Evolutionary conservation across 345 rosid genomes (phyloP).

Genomic region (Garcia nutans): DNA sequence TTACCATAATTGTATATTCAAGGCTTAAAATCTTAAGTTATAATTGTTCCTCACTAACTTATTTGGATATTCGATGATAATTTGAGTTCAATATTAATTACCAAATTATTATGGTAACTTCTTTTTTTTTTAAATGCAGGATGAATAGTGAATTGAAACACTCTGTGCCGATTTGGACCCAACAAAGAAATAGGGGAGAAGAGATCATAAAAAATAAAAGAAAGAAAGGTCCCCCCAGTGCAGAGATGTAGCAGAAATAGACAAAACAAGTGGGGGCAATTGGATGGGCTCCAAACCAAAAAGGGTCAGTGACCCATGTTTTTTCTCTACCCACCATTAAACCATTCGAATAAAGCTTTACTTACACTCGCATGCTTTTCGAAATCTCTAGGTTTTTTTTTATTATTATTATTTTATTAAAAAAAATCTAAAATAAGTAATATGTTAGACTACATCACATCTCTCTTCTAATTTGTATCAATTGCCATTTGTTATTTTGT

Average conservation of each 20-base stretch:
- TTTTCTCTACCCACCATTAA: conserved; percentile 33
- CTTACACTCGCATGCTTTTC: conserved; percentile 19
- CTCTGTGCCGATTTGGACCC: background rate
- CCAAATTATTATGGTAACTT: too few relatives aligned
- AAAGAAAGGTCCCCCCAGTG: background rate
- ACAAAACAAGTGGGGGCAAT: conserved; percentile 39
- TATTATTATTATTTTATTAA: too few relatives aligned
- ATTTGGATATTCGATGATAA: too few relatives aligned
- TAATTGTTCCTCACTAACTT: too few relatives aligned
- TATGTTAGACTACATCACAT: background rate
- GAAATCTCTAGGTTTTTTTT: background rate
- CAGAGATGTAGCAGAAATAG: conserved; percentile 10
- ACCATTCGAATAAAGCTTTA: conserved; percentile 42
- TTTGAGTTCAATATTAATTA: too few relatives aligned
- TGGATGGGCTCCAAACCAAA: conserved; percentile 15
- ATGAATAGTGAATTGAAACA: too few relatives aligned
- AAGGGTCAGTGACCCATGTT: conserved; percentile 19
- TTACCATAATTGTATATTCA: too few relatives aligned
- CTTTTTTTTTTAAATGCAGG: too few relatives aligned
- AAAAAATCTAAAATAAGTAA: background rate
- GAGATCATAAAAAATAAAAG: background rate
- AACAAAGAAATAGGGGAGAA: background rate
- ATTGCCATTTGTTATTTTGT: conserved; percentile 9
- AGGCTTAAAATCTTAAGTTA: too few relatives aligned
- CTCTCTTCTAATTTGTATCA: background rate